Conservation (phyloP, 176 grass and related monocot genomes). For the barley (Hordeum vulgare) region DNA sequence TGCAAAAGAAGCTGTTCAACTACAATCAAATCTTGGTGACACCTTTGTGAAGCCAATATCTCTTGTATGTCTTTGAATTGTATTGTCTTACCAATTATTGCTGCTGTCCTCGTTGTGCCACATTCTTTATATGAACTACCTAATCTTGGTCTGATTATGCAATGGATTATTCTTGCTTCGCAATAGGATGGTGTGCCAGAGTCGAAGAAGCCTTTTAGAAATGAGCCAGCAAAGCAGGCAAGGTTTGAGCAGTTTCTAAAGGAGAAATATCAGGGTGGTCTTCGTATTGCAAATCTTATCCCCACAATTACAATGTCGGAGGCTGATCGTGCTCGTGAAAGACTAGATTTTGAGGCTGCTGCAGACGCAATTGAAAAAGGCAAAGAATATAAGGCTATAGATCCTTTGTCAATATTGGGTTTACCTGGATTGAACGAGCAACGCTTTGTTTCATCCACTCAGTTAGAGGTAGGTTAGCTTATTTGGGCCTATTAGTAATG, state of each 20-base stretch:
- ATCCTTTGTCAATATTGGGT: constrained; percentile 30
- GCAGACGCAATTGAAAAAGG: constrained; percentile 83
- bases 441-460: constrained; percentile 61
- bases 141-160: constrained; percentile 18
- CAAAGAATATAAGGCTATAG: constrained; percentile 32
- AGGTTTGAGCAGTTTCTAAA: constrained; percentile 90
- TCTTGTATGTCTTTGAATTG: constrained; percentile 52
- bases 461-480: constrained; percentile 47
- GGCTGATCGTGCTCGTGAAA: constrained; percentile 74
- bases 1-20: constrained; percentile 58
- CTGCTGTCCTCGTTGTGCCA: not conserved
- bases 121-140: not conserved
- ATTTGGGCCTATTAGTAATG: not conserved
- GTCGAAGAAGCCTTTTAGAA: constrained; percentile 68
- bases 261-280: constrained; percentile 84
- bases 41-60: constrained; percentile 72
- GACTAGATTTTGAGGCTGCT: constrained; percentile 91
- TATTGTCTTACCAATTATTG: not conserved
- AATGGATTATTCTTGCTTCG: constrained; percentile 25
- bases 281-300: constrained; percentile 46
- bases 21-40: constrained; percentile 68
- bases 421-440: constrained; percentile 41
- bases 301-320: constrained; percentile 54
- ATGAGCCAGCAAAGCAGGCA: constrained; percentile 77
- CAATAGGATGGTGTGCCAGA: constrained; percentile 55